Evolutionary conservation across 73 alveolate genomes (phyloP), one percentile per base, ranked within the genome.

Genomic region (Tetrahymena borealis): DNA sequence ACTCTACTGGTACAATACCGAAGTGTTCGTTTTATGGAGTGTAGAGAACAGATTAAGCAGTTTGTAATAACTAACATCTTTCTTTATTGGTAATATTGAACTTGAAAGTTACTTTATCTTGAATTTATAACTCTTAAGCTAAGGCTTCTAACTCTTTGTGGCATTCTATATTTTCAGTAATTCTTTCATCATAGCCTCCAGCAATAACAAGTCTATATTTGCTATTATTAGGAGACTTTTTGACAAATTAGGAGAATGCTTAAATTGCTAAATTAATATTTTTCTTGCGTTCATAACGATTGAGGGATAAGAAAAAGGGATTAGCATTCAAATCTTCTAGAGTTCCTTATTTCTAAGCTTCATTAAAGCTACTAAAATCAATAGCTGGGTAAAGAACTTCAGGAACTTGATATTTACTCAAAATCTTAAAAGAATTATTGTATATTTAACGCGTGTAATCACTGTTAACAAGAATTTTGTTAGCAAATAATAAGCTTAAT

Each of bases 11-110:
- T 16, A 99, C 99, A 35, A 99, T 99, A 7, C 99, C 99, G 93
- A 99, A 99, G 93, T 99, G 99, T 90, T 99, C 99, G 91, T 98
- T 98, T 95, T 98, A 98, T 20, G 99, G 99, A 0, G 99, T 99
- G 94, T 99, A 99, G 24, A 98, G 96, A 38, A 99, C 98, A 31
- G 98, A 97, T 78, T 96, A 94, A 32, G 99, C 97, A 91, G 98
- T 92, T 41, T 95, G 39, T 78, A 93, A 60, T 39, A 93, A 85
- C 92, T 90, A 90, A 32, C 91, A 40, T 93, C 95, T 93, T 38
- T 97, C 98, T 39, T 94, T 96, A 90, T 98, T 97, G 13, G 99
- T 97, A 31, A 99, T 96, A 90, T 98, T 97, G 79, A 91, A 97
- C 78, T 98, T 95, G 94, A 99, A 97, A 41, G 93, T 91, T 5